A percentile compares a stretch with the other conserved stretches of the same genome.
These are phyloP conservation scores for Pholiota molesta DNA, from an alignment of 768 basidiomycete species.

Conservation along the genomic window DNA sequence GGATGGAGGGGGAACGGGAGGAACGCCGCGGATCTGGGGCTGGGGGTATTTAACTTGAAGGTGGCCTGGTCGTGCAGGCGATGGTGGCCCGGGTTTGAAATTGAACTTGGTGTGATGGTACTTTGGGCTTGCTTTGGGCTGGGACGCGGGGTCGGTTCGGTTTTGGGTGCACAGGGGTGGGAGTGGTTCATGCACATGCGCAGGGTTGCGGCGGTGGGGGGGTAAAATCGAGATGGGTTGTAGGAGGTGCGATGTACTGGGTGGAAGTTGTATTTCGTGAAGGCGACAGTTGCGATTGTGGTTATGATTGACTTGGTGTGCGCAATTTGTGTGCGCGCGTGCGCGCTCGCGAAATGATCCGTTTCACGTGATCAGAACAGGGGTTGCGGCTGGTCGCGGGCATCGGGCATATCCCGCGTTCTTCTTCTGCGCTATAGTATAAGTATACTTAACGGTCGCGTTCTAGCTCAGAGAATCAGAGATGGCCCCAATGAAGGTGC, in stretches of 20 bases:
- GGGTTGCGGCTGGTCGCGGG: not conserved
- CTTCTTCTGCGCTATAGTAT: not conserved
- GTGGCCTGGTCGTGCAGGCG: not conserved
- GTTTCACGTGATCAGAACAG: no score
- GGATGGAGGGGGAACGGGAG: not conserved
- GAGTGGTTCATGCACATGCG: not conserved
- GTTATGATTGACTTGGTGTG: no score
- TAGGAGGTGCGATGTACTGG: no score
- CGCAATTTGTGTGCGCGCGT: no score
- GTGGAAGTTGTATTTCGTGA: no score
- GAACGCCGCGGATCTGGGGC: not conserved
- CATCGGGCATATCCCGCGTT: not conserved
- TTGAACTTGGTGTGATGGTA: no score
- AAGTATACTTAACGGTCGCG: not conserved
- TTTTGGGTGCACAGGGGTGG: not conserved
- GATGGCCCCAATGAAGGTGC: not conserved
- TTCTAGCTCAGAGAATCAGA: not conserved
- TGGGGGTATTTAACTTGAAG: not conserved
- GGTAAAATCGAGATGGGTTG: no score
- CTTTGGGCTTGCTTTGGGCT: not conserved
- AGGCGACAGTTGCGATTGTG: no score
- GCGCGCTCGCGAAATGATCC: no score
- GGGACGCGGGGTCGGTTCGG: not conserved
- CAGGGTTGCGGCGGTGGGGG: not conserved
- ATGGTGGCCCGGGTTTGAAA: not conserved